phyloP scores from a whole-genome alignment of 192 early-diverging fungal species.

The Umbelopsis sp. region DNA sequence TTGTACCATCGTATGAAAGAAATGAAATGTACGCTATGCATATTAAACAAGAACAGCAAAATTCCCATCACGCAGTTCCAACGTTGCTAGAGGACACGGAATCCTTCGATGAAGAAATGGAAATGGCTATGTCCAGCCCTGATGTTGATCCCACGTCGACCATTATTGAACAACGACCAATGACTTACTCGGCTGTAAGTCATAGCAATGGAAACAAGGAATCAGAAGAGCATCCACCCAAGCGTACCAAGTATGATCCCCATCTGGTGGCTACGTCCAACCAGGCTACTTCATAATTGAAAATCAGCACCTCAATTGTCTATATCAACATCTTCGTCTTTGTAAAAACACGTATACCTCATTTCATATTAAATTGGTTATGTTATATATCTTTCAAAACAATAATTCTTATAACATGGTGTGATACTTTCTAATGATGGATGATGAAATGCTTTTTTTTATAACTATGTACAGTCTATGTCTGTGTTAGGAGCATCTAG shows the following conservation, averaged over 20 bases:
- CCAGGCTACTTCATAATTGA: too few species aligned
- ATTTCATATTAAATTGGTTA: neutral
- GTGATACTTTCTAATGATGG: neutral
- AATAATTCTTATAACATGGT: neutral
- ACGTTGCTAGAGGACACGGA: neutral
- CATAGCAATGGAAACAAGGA: neutral
- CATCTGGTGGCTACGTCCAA: neutral
- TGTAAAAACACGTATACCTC: too few species aligned
- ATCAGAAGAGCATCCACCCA: neutral
- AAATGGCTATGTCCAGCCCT: conserved; percentile 18
- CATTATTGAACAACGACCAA: neutral
- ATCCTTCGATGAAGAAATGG: conserved; percentile 9
- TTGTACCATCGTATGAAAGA: neutral
- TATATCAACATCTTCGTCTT: too few species aligned
- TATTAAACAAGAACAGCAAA: neutral
- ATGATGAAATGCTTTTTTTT: neutral
- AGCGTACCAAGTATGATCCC: conserved; percentile 6
- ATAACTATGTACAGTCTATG: conserved; percentile 19
- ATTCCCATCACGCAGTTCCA: neutral
- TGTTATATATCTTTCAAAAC: neutral
- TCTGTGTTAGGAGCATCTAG: neutral
- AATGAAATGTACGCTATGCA: neutral
- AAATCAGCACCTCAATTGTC: too few species aligned
- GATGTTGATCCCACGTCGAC: conserved; percentile 1
- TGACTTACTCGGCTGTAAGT: neutral